Conservation (phyloP, 2,329 filamentous ascomycete genomes). For the Emergomyces pasteurianus region DNA sequence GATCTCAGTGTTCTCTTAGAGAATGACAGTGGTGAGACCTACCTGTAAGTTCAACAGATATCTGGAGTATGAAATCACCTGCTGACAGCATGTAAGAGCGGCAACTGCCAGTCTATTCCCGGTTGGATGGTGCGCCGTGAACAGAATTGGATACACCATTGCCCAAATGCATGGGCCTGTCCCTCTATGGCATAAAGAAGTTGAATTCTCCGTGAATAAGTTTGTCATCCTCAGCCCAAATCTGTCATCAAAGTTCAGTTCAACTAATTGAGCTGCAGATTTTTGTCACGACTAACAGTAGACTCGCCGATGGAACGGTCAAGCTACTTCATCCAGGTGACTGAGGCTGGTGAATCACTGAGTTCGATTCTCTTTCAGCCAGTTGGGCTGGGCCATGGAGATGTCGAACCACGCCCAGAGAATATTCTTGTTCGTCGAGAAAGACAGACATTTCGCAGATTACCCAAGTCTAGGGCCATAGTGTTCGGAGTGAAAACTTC, state of each 20-base stretch:
- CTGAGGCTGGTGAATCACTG: slow-evolving; percentile 23
- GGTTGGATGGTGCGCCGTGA: slow-evolving; percentile 39
- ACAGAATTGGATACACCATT: slow-evolving; percentile 39
- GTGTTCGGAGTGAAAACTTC: slow-evolving; percentile 41
- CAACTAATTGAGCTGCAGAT: slow-evolving; percentile 21
- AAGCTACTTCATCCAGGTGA: slow-evolving; percentile 41
- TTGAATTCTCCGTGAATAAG: slow-evolving; percentile 33
- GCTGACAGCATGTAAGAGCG: slow-evolving; percentile 19
- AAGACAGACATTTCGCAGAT: slow-evolving; percentile 37
- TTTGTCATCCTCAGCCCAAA: slow-evolving; percentile 12
- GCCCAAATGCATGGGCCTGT: slow-evolving; percentile 37
- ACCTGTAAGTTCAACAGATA: slow-evolving; percentile 29
- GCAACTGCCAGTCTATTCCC: slow-evolving; percentile 44
- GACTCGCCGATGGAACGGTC: slow-evolving; percentile 37
- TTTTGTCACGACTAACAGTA: slow-evolving; percentile 35
- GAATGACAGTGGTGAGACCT: slow-evolving; percentile 36
- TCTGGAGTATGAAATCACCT: background rate
- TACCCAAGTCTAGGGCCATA: slow-evolving; percentile 34
- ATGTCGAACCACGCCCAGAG: slow-evolving; percentile 23
- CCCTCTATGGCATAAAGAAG: slow-evolving; percentile 39
- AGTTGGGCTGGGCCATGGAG: slow-evolving; percentile 27
- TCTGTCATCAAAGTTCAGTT: background rate
- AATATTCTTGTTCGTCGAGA: slow-evolving; percentile 39
- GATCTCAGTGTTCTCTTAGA: slow-evolving; percentile 40
- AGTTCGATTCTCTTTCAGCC: slow-evolving; percentile 36